Conservation (phyloP, 768 basidiomycete genomes). For the Mycena pura region DNA sequence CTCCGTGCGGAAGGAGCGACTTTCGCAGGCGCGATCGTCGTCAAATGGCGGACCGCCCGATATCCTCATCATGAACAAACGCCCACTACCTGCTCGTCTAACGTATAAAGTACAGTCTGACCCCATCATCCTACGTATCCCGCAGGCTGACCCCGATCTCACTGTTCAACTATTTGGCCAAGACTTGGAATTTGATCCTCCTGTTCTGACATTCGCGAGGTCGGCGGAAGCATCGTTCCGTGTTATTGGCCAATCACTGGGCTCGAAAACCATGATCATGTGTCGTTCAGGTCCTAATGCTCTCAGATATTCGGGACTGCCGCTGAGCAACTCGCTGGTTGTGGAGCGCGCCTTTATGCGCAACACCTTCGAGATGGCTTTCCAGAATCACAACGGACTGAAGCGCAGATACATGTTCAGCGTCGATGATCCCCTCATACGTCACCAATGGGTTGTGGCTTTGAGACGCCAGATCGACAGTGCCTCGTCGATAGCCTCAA, state of each 20-base stretch:
- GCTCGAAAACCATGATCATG: constrained; percentile 83
- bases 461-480: constrained; percentile 72
- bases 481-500: constrained; percentile 38
- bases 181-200: constrained; percentile 88
- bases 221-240: constrained; percentile 88
- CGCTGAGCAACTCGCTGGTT: constrained; percentile 75
- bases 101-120: constrained; percentile 92
- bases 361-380: constrained; percentile 94
- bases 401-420: constrained; percentile 96
- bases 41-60: constrained; percentile 50
- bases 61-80: constrained; percentile 71
- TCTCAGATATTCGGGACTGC: constrained; percentile 79
- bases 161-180: constrained; percentile 86
- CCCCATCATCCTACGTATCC: constrained; percentile 84
- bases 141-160: constrained; percentile 83
- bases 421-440: constrained; percentile 78
- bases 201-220: constrained; percentile 78
- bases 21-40: constrained; percentile 71
- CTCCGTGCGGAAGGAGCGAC: constrained; percentile 73
- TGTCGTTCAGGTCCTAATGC: constrained; percentile 86
- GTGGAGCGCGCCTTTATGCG: constrained; percentile 96
- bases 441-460: constrained; percentile 75
- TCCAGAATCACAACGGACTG: constrained; percentile 66
- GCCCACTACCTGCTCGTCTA: constrained; percentile 75
- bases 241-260: constrained; percentile 85